Conservation (phyloP, 2,329 filamentous ascomycete genomes). For the Phialophora chinensis region DNA sequence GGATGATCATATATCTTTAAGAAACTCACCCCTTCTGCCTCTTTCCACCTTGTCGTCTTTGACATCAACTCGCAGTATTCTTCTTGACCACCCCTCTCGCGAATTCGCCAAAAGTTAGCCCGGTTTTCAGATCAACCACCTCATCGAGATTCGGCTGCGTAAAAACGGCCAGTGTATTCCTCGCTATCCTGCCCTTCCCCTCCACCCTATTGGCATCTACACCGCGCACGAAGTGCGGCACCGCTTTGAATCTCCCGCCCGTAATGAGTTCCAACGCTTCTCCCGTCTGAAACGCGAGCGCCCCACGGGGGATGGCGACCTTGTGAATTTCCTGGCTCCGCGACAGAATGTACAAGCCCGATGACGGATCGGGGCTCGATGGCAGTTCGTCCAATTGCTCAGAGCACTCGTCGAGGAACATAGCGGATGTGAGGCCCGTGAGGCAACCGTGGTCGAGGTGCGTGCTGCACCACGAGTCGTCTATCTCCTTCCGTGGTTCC, state of each 20-base stretch:
- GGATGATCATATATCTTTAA: not conserved
- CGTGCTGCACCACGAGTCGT: slow-evolving; percentile 90
- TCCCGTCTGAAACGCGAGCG: slow-evolving; percentile 94
- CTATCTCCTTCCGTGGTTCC: slow-evolving; percentile 43
- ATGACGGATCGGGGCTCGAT: slow-evolving; percentile 77
- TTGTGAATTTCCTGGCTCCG: slow-evolving; percentile 83
- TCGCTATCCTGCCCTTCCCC: slow-evolving; percentile 58
- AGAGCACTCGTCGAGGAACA: slow-evolving; percentile 83
- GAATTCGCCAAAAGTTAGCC: slow-evolving; percentile 75
- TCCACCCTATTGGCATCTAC: slow-evolving; percentile 61
- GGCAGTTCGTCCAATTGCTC: slow-evolving; percentile 54
- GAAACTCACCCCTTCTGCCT: not conserved
- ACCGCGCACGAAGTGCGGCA: slow-evolving; percentile 92
- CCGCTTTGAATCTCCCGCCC: slow-evolving; percentile 86
- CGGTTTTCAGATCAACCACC: slow-evolving; percentile 70
- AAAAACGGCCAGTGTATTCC: slow-evolving; percentile 94
- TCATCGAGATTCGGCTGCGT: slow-evolving; percentile 91
- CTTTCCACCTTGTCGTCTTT: not conserved
- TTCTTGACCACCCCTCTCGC: slow-evolving; percentile 80
- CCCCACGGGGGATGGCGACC: slow-evolving; percentile 87
- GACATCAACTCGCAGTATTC: slow-evolving; percentile 59
- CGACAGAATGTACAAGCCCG: slow-evolving; percentile 93
- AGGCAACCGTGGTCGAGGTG: slow-evolving; percentile 86
- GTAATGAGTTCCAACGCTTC: slow-evolving; percentile 92
- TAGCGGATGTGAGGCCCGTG: slow-evolving; percentile 90